Conservation (phyloP, 768 basidiomycete genomes). For the Termitomyces eurrhizus region DNA sequence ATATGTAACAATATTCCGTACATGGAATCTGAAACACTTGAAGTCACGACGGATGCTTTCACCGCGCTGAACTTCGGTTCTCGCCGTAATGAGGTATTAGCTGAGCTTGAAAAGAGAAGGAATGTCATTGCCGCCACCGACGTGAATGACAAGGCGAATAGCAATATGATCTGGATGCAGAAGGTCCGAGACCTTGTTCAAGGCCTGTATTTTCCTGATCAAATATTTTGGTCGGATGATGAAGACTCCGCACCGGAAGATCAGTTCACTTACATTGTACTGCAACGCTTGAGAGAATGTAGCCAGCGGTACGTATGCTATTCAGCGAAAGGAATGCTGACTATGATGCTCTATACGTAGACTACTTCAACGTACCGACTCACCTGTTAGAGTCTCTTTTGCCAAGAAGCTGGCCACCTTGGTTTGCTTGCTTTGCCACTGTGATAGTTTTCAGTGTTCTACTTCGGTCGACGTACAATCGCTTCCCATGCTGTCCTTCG, state of each 20-base stretch:
- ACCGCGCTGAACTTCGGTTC: constrained; percentile 17
- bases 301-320: constrained; percentile 34
- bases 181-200: constrained; percentile 27
- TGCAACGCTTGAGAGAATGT: constrained; percentile 41
- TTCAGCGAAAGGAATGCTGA: not conserved
- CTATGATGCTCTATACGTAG: constrained; percentile 23
- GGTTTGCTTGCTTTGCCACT: constrained; percentile 34
- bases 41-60: constrained; percentile 17
- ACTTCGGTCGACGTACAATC: constrained; percentile 20
- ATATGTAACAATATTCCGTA: constrained; percentile 21
- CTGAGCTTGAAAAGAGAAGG: constrained; percentile 11
- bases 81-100: constrained; percentile 15
- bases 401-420: constrained; percentile 29
- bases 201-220: constrained; percentile 41
- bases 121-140: not conserved
- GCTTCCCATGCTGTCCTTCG: constrained; percentile 28
- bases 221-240: constrained; percentile 54
- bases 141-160: not conserved
- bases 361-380: constrained; percentile 28
- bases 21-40: constrained; percentile 18
- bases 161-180: constrained; percentile 28
- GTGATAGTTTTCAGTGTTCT: constrained; percentile 26
- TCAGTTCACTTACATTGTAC: constrained; percentile 37
- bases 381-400: constrained; percentile 28
- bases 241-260: constrained; percentile 39